Percentiles rank a stretch among this genome's conserved stretches.
phyloP scores from a whole-genome alignment of 2,329 filamentous ascomycete species.

The Raffaelea ambrosiae region DNA sequence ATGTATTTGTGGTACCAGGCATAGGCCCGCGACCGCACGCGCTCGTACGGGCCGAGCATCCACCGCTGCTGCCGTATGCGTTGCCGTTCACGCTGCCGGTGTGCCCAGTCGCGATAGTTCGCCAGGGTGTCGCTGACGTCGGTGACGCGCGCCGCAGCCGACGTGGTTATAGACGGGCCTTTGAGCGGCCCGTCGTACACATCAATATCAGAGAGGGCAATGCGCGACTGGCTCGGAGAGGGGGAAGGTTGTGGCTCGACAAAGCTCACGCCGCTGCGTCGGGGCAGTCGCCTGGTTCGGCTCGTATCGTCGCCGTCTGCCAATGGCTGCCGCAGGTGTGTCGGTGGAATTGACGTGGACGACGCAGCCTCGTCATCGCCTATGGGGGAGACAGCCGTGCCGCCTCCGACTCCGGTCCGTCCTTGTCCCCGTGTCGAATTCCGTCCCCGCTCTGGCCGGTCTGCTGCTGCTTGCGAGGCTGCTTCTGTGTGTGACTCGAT shows the following conservation, averaged over 20 bases:
- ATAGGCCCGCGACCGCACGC: conserved; percentile 20
- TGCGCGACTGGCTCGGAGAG: conserved; percentile 10
- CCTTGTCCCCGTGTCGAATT: not conserved
- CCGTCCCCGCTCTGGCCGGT: not conserved
- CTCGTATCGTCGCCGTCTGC: not conserved
- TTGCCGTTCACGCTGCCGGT: conserved; percentile 18
- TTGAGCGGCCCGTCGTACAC: conserved; percentile 14
- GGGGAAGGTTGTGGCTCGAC: conserved; percentile 10
- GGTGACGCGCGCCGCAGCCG: conserved; percentile 13
- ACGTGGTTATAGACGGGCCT: not conserved
- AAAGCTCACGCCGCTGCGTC: conserved; percentile 14
- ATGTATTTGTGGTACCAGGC: conserved; percentile 35
- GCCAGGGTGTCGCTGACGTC: conserved; percentile 19
- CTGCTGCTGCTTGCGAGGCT: not conserved
- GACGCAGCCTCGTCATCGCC: conserved; percentile 1
- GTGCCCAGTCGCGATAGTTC: conserved; percentile 20
- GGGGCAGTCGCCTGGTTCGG: conserved; percentile 1
- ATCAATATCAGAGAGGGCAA: not conserved
- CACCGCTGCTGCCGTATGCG: conserved; percentile 16
- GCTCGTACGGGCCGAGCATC: conserved; percentile 18
- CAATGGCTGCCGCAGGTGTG: not conserved
- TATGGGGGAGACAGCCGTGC: not conserved
- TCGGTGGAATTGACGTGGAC: not conserved
- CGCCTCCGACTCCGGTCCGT: not conserved
- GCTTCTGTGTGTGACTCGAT: conserved; percentile 20